Conservation (phyloP, 306 rosid species). For the Trifolium dubium region DNA sequence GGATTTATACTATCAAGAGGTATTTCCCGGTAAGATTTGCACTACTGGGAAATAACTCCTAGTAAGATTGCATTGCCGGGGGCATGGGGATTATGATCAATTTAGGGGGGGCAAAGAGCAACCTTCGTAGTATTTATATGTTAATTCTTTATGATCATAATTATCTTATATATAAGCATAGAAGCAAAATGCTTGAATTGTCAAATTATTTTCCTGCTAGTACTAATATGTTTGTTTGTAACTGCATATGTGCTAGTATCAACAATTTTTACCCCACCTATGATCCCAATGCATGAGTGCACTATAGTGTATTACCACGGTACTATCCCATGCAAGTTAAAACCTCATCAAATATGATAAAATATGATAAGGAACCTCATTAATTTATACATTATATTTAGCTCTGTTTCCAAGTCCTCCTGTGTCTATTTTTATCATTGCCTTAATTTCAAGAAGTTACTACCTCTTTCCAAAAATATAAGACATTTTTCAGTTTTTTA, state of each 20-base stretch:
- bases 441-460: neutral
- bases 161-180: slow-evolving; percentile 47
- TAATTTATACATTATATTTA: slow-evolving; percentile 12
- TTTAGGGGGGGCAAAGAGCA: too few relatives aligned
- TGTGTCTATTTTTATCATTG: neutral
- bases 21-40: too few relatives aligned
- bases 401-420: slow-evolving; percentile 1
- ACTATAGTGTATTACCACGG: slow-evolving; percentile 15
- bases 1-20: too few relatives aligned
- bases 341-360: slow-evolving; percentile 19
- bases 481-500: too few relatives aligned
- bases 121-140: slow-evolving; percentile 24
- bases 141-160: slow-evolving; percentile 37
- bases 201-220: slow-evolving; percentile 36
- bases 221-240: slow-evolving; percentile 39
- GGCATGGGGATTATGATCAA: too few relatives aligned
- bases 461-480: too few relatives aligned
- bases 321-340: neutral
- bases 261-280: slow-evolving; percentile 45
- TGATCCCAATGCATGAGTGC: slow-evolving; percentile 43
- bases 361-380: slow-evolving; percentile 14
- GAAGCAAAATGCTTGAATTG: slow-evolving; percentile 65
- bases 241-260: slow-evolving; percentile 43
- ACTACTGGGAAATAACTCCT: too few relatives aligned
- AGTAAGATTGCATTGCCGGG: too few relatives aligned